Evolutionary conservation across 179 eudicot genomes (phyloP), one percentile per base, ranked within the genome.

Genomic region (Heliamphora pulchella): DNA sequence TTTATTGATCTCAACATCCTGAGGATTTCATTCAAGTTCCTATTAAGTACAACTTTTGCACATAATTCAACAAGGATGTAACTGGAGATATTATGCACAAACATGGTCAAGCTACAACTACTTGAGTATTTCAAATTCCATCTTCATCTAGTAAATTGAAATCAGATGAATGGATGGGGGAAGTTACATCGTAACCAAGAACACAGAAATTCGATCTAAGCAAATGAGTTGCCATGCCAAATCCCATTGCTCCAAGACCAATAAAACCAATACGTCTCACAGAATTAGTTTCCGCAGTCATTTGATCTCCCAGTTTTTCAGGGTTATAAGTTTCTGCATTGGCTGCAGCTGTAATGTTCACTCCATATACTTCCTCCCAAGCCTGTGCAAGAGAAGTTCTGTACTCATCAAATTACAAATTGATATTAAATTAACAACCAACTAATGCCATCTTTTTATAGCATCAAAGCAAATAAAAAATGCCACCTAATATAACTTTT

Each of bases 181-280:
- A 17, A 50, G 67, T 88, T 87, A 96, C 99, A 90, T 96, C 99
- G 79, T 80, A 96, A 62, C 97, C 99, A 82, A 79, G 68, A 73
- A 96, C 97, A 41, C 81, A 80, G 82, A 94, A 94, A 80, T 90
- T 89, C 58, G 99, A 96, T 83, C 79, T 91, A 82, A 96, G 76
- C 76, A 96, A 87, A 79, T 94, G 97, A 78, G 97, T 91, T 83
- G 99, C 98, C 99, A 96, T 96, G 91, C 99, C 99, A 86, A 92
- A 96, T 71, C 99, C 99, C 99, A 96, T 96, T 80, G 99, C 98
- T 77, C 99, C 99, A 71, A 96, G 94, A 80, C 99, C 99, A 87
- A 96, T 89, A 76, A 96, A 96, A 81, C 97, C 99, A 46, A 96
- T 80, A 78, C 88, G 86, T 47, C 88, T 88, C 65, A 88, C 91